These are phyloP conservation scores for Metschnikowia cerradonensis DNA, from an alignment of 805 yeast genomes.

Conservation along the genomic window DNA sequence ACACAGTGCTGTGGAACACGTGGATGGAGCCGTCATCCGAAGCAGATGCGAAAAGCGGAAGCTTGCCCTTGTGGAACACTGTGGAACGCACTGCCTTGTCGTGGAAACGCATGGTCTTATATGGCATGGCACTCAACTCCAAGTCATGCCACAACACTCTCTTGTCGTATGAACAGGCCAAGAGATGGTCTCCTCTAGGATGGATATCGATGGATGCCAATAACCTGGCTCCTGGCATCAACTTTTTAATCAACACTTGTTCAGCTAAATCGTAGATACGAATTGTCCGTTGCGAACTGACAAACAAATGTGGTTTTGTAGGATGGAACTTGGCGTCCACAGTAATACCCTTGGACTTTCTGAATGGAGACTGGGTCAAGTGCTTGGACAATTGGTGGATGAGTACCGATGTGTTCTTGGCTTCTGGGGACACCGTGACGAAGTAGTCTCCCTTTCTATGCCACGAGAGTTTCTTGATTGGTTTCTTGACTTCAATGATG, in stretches of 20 bases:
- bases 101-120: constrained; percentile 92
- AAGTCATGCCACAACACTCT: constrained; percentile 96
- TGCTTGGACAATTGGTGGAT: constrained; percentile 95
- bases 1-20: constrained; percentile 94
- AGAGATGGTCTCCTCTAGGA: constrained; percentile 91
- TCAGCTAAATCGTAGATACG: constrained; percentile 86
- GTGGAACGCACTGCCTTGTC: constrained; percentile 90
- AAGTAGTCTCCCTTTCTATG: constrained; percentile 97
- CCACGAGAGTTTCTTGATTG: constrained; percentile 85
- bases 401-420: constrained; percentile 80
- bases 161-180: constrained; percentile 91
- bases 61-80: constrained; percentile 74
- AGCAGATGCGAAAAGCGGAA: constrained; percentile 91
- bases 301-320: constrained; percentile 87
- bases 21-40: constrained; percentile 92
- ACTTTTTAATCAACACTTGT: constrained; percentile 77
- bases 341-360: constrained; percentile 85
- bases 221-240: constrained; percentile 96
- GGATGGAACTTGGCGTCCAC: constrained; percentile 98
- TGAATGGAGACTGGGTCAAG: constrained; percentile 92
- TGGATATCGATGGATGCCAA: constrained; percentile 87
- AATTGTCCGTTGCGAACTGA: constrained; percentile 88
- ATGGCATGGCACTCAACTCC: constrained; percentile 84
- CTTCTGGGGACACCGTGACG: constrained; percentile 93
- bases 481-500: constrained; percentile 59